Evolutionary conservation across 495 filamentous ascomycete genomes (phyloP).

Genomic region (Penicillium fimorum): DNA sequence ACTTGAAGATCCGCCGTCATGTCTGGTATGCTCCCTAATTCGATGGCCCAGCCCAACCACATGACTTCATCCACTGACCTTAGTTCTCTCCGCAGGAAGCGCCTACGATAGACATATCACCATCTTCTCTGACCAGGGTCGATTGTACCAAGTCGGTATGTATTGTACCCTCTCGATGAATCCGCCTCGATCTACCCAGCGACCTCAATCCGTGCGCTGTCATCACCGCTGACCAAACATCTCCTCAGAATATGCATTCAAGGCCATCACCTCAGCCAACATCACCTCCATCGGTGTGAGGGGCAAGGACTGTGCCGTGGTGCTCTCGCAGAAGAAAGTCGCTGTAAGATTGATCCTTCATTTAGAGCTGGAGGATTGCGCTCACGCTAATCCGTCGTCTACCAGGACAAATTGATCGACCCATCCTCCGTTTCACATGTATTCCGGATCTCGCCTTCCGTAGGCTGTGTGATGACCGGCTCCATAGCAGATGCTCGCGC

Average conservation of each 20-base stretch:
- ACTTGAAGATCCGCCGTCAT: constrained; percentile 32
- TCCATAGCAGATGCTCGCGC: constrained; percentile 97
- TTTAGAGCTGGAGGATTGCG: constrained; percentile 2
- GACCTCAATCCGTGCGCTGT: constrained; percentile 1
- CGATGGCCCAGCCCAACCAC: constrained; percentile 14
- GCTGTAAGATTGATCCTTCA: constrained; percentile 65
- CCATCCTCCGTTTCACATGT: constrained; percentile 95
- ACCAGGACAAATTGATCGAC: constrained; percentile 96
- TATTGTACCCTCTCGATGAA: constrained; percentile 24
- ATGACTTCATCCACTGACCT: constrained; percentile 44
- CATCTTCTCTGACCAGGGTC: constrained; percentile 98
- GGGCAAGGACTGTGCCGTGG: constrained; percentile 95
- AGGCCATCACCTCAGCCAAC: constrained; percentile 97
- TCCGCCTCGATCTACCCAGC: neutral
- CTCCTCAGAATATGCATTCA: constrained; percentile 95
- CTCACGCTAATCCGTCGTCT: constrained; percentile 8
- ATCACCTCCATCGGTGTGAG: constrained; percentile 95
- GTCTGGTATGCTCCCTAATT: constrained; percentile 38
- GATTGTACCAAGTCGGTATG: constrained; percentile 99
- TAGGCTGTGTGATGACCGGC: constrained; percentile 97
- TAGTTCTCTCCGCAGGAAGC: constrained; percentile 62
- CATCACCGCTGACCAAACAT: constrained; percentile 26
- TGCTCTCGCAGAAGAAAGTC: constrained; percentile 98
- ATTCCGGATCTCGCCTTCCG: constrained; percentile 92
- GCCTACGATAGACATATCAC: constrained; percentile 98